phyloP scores from a whole-genome alignment of 2,329 filamentous ascomycete genomes.

The Aspergillus sp. region DNA sequence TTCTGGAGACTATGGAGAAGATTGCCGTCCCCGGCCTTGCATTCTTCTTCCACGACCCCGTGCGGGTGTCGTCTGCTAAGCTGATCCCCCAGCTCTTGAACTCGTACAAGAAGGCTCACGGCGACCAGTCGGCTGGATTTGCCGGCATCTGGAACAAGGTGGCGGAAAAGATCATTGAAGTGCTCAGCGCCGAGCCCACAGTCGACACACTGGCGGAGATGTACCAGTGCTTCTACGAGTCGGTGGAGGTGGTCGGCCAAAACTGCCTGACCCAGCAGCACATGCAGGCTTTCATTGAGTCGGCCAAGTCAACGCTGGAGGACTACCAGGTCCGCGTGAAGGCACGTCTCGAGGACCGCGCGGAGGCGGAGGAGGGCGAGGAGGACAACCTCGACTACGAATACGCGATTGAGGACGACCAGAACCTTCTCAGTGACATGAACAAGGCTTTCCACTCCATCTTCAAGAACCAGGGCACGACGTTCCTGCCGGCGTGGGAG shows the following conservation, averaged over 20 bases:
- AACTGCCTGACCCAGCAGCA: conserved; percentile 75
- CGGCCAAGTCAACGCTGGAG: conserved; percentile 79
- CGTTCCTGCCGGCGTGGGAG: conserved; percentile 87
- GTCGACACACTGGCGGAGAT: conserved; percentile 97
- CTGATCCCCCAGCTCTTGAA: conserved; percentile 90
- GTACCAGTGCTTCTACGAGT: conserved; percentile 99
- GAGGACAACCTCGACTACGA: conserved; percentile 84
- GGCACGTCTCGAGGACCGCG: conserved; percentile 79
- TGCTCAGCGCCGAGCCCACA: conserved; percentile 87
- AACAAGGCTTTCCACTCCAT: conserved; percentile 99
- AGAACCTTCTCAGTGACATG: conserved; percentile 96
- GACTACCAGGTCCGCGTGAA: conserved; percentile 90
- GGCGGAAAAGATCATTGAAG: conserved; percentile 87
- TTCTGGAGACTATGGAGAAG: conserved; percentile 91
- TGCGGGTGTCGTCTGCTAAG: conserved; percentile 91
- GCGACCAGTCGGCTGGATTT: conserved; percentile 75
- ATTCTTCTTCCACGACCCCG: conserved; percentile 99
- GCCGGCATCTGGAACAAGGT: conserved; percentile 81
- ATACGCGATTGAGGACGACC: conserved; percentile 94
- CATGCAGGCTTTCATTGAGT: conserved; percentile 85
- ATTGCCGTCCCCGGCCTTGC: conserved; percentile 90
- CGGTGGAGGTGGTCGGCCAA: conserved; percentile 88
- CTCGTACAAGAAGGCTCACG: conserved; percentile 90
- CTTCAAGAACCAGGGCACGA: conserved; percentile 90
- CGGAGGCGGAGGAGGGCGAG: conserved; percentile 82